Percentiles rank a stretch among this genome's conserved stretches.
phyloP scores from a whole-genome alignment of 768 basidiomycete genomes.

The Peribolospora kevripleyi region DNA sequence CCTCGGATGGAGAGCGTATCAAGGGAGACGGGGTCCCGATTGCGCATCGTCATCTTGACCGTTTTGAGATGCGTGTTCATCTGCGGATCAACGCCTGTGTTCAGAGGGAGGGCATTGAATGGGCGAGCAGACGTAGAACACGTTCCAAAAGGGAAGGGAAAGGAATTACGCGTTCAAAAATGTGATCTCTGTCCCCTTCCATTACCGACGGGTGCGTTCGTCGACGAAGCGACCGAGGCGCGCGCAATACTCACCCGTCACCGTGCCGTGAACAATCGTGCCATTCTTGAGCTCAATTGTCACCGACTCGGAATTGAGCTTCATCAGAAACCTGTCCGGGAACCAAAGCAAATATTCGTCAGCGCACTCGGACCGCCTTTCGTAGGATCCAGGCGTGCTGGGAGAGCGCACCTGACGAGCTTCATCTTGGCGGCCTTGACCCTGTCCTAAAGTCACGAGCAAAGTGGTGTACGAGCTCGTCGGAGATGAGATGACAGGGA shows the following conservation, averaged over 20 bases:
- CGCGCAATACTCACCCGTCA: slow-evolving; percentile 44
- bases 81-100: slow-evolving; percentile 82
- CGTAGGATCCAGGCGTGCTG: neutral
- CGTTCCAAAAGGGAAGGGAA: neutral
- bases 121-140: neutral
- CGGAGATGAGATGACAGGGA: too few species aligned
- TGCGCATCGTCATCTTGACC: slow-evolving; percentile 82
- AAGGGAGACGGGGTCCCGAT: slow-evolving; percentile 61
- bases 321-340: slow-evolving; percentile 55
- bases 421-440: slow-evolving; percentile 3
- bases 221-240: neutral
- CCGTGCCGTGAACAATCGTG: slow-evolving; percentile 79
- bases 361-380: too few species aligned
- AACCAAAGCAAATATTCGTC: too few species aligned
- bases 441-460: too few species aligned
- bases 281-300: slow-evolving; percentile 97
- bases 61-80: slow-evolving; percentile 99
- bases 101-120: neutral
- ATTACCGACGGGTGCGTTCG: neutral
- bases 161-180: slow-evolving; percentile 2
- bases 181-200: neutral
- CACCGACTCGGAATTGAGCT: slow-evolving; percentile 97
- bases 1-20: slow-evolving; percentile 85
- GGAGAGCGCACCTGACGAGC: slow-evolving; percentile 4
- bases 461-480: too few species aligned